These are phyloP conservation scores for Allantophomopsis cytisporea DNA, from an alignment of 2,329 filamentous ascomycete genomes.

Conservation along the genomic window DNA sequence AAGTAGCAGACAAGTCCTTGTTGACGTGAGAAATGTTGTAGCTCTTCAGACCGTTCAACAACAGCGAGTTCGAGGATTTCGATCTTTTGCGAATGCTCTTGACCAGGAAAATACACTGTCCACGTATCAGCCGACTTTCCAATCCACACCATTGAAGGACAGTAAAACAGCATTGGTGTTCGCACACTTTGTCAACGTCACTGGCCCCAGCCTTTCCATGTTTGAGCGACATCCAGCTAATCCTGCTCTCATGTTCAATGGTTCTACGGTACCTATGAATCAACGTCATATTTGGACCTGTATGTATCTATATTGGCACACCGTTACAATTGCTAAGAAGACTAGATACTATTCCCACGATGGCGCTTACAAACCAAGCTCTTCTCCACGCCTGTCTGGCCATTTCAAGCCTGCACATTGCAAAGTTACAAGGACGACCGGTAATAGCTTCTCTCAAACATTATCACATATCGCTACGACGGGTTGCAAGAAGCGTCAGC, in stretches of 20 bases:
- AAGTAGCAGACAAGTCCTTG: slow-evolving; percentile 3
- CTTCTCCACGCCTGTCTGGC: slow-evolving; percentile 86
- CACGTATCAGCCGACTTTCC: slow-evolving; percentile 51
- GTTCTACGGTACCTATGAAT: slow-evolving; percentile 43
- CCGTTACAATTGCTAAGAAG: slow-evolving; percentile 10
- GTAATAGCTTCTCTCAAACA: slow-evolving; percentile 78
- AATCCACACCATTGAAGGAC: slow-evolving; percentile 65
- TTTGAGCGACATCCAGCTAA: slow-evolving; percentile 76
- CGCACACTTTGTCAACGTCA: slow-evolving; percentile 82
- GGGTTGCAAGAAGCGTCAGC: slow-evolving; percentile 64
- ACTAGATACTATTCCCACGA: slow-evolving; percentile 64
- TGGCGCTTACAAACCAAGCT: slow-evolving; percentile 74
- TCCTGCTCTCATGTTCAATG: slow-evolving; percentile 50
- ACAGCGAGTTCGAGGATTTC: slow-evolving; percentile 19
- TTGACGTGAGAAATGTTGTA: slow-evolving; percentile 15
- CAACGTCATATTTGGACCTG: slow-evolving; percentile 54
- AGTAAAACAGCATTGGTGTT: slow-evolving; percentile 72
- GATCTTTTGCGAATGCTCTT: slow-evolving; percentile 30
- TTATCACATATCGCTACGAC: slow-evolving; percentile 73
- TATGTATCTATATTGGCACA: slow-evolving; percentile 23
- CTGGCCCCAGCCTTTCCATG: slow-evolving; percentile 72
- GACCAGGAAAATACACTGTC: slow-evolving; percentile 35
- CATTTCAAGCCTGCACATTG: slow-evolving; percentile 74
- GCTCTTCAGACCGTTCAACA: slow-evolving; percentile 15
- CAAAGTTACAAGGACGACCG: slow-evolving; percentile 62